Evolutionary conservation across 768 basidiomycete genomes (phyloP).

Genomic region (Pleurotus cornucopiae): DNA sequence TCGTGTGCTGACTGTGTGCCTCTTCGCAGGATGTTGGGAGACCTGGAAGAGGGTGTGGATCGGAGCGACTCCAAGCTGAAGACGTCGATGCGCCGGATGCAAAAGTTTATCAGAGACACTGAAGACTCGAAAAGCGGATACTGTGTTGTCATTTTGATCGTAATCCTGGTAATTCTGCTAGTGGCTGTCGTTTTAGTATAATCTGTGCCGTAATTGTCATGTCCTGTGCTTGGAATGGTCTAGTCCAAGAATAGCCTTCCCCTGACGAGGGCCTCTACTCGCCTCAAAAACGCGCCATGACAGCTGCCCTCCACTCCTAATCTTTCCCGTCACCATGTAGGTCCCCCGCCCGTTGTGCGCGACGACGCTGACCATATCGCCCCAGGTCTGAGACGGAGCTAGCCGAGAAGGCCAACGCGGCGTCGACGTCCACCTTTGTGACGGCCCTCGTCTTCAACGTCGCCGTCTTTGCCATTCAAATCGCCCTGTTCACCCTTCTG

Average conservation of each 20-base stretch:
- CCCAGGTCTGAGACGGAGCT: constrained; percentile 32
- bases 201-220: background rate
- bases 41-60: constrained; percentile 73
- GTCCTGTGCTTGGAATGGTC: background rate
- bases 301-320: constrained; percentile 2
- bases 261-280: background rate
- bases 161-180: constrained; percentile 73
- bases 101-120: constrained; percentile 79
- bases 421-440: constrained; percentile 75
- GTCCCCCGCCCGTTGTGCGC: background rate
- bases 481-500: constrained; percentile 77
- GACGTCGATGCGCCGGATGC: constrained; percentile 64
- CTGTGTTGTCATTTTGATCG: constrained; percentile 82
- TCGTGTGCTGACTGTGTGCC: background rate
- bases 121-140: constrained; percentile 90
- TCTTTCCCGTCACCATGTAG: constrained; percentile 11
- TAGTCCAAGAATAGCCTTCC: background rate
- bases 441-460: constrained; percentile 85
- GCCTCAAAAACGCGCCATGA: background rate
- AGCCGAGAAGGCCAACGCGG: constrained; percentile 36
- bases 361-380: background rate
- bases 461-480: constrained; percentile 64
- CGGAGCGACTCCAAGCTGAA: constrained; percentile 60
- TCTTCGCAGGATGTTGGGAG: constrained; percentile 66
- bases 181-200: constrained; percentile 76